A percentile compares a stretch with the other conserved stretches of the same genome.
Evolutionary conservation across 2,329 filamentous ascomycete species (phyloP).

Genomic region (Sporothrix humicola): DNA sequence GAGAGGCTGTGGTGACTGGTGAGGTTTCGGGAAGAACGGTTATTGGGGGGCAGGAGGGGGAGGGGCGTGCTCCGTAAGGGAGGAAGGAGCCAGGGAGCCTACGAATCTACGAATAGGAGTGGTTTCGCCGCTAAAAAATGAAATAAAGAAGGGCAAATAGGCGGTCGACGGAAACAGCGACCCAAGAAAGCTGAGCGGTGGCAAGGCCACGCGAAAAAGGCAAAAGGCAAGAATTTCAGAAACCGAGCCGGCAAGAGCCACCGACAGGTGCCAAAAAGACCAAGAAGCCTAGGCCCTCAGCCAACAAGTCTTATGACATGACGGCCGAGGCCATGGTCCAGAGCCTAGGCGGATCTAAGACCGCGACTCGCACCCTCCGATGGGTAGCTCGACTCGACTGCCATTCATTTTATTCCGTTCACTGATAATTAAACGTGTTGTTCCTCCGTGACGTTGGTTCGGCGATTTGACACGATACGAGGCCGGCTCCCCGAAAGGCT

Average conservation of each 20-base stretch:
- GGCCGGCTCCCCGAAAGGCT: constrained; percentile 18
- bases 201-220: constrained; percentile 26
- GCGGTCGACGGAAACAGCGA: constrained; percentile 28
- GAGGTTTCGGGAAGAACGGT: constrained; percentile 27
- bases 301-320: constrained; percentile 15
- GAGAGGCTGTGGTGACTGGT: not conserved
- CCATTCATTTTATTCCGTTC: constrained; percentile 14
- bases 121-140: constrained; percentile 19
- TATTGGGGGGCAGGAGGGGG: constrained; percentile 20
- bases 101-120: constrained; percentile 10
- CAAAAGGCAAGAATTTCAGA: constrained; percentile 15
- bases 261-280: not conserved
- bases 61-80: constrained; percentile 21
- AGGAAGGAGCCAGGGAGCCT: constrained; percentile 1
- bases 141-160: constrained; percentile 13
- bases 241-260: constrained; percentile 23
- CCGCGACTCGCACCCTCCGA: constrained; percentile 1
- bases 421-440: not conserved
- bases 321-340: constrained; percentile 16
- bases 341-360: constrained; percentile 10
- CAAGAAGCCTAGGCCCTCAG: not conserved
- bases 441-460: not conserved
- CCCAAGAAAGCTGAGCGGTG: constrained; percentile 28
- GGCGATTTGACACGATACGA: constrained; percentile 5
- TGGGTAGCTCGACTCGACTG: not conserved